Conservation (phyloP, 1,139 yeast species). For the Yamadazyma conglobata region DNA sequence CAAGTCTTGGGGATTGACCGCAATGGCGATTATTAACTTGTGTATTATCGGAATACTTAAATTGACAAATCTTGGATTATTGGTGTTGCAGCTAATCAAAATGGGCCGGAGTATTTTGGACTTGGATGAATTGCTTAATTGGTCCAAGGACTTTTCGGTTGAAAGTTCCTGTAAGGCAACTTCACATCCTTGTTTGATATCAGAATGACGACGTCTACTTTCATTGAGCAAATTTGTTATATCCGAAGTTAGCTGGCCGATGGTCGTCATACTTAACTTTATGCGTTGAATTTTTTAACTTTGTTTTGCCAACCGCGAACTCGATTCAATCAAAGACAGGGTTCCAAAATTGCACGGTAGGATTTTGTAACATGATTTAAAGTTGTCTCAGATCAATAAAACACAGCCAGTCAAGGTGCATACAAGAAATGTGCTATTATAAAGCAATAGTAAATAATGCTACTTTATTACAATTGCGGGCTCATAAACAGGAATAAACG, state of each 20-base stretch:
- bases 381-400: too few relatives aligned
- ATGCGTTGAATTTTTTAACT: too few relatives aligned
- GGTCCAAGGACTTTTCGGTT: conserved; percentile 18
- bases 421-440: too few relatives aligned
- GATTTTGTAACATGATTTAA: too few relatives aligned
- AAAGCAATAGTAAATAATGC: too few relatives aligned
- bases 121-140: conserved; percentile 30
- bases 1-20: conserved; percentile 50
- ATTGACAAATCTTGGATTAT: conserved; percentile 70
- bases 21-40: conserved; percentile 47
- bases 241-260: conserved; percentile 52
- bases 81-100: conserved; percentile 65
- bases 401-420: too few relatives aligned
- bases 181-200: conserved; percentile 66
- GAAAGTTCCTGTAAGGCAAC: conserved; percentile 51
- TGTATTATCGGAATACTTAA: conserved; percentile 70
- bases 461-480: too few relatives aligned
- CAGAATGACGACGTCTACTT: conserved; percentile 65
- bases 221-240: conserved; percentile 60
- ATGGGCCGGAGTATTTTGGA: conserved; percentile 67
- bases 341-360: too few relatives aligned
- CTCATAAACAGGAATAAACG: too few relatives aligned
- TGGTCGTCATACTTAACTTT: conserved; percentile 34
- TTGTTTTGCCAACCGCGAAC: too few relatives aligned
- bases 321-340: too few relatives aligned